Evolutionary conservation across 768 basidiomycete genomes (phyloP), one percentile per base, ranked within the genome.

Genomic region (Boletus sp.): DNA sequence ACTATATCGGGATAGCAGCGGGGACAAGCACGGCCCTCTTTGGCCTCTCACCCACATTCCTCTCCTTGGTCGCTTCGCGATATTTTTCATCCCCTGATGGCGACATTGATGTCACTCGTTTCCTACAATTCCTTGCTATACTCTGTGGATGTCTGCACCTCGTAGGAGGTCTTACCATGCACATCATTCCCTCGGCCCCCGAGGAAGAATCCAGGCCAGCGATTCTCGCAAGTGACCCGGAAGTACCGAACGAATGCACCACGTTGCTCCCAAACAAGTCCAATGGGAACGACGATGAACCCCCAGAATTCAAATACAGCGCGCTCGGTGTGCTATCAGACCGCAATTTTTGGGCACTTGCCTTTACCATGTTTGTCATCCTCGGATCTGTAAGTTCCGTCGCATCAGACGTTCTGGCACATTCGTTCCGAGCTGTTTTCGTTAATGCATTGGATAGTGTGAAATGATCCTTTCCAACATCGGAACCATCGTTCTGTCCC

Each of bases 391-490:
- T 91, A 64, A 73, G 88, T 79, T 28, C 5, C 7, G 36, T 36
- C 2, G 28, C 17, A 4, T 36, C 18, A 36, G 37, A 28, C 29
- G 18, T 30, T n/a, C 20, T n/a, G 7, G 18, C 10, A 32, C 20
- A 7, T 44, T 15, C 45, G 40, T 52, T 28, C 28, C 8, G 9
- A 7, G 28, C 10, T 37, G 7, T 45, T 28, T 30, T 48, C 18
- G 45, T 51, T 48, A 42, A 54, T 52, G 3, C 36, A 5, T 56
- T 44, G 40, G 17, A 7, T 52, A 90, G 87, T 82, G 80, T 46
- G 90, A 92, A 69, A 92, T 90, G 89, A 78, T 93, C 20, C 84
- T 92, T 18, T 86, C 89, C 18, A 93, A 91, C 64, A 85, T 93
- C 47, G 90, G 89, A 37, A 84, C 87, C 1, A 87, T 92, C 50